These are phyloP conservation scores for Davidsoniella virescens DNA, from an alignment of 2,329 filamentous ascomycete species.

Conservation along the genomic window DNA sequence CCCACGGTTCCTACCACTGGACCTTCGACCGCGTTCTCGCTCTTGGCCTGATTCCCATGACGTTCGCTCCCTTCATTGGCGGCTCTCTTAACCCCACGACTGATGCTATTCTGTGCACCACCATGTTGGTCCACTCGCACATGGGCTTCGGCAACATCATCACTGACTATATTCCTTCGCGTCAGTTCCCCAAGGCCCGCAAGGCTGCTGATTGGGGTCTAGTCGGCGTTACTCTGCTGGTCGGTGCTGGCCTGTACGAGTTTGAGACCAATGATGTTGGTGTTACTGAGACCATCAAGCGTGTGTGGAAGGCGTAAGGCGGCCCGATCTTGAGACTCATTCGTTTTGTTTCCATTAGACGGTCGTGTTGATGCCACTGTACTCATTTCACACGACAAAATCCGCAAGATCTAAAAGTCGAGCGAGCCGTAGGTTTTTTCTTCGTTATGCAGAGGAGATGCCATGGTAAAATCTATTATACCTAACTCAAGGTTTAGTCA, in stretches of 20 bases:
- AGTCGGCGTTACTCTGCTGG: conserved; percentile 60
- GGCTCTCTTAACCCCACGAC: conserved; percentile 78
- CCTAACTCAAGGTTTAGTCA: too few species aligned
- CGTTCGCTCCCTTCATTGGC: conserved; percentile 78
- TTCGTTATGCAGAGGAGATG: too few species aligned
- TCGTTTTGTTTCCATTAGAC: too few species aligned
- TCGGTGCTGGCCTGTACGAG: conserved; percentile 84
- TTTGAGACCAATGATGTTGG: conserved; percentile 99
- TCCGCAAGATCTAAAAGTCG: too few species aligned
- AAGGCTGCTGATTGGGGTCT: conserved; percentile 61
- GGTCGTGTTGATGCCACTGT: too few species aligned
- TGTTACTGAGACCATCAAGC: conserved; percentile 73
- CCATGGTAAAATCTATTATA: too few species aligned
- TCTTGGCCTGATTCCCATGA: conserved; percentile 68
- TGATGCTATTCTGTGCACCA: conserved; percentile 71
- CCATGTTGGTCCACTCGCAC: conserved; percentile 83
- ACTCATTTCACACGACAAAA: too few species aligned
- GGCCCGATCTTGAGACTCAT: too few species aligned
- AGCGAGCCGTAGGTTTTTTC: too few species aligned
- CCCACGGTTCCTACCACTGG: conserved; percentile 97
- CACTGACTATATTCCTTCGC: conserved; percentile 75
- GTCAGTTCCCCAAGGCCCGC: conserved; percentile 50
- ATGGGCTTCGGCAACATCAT: conserved; percentile 85
- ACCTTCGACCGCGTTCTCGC: conserved; percentile 80
- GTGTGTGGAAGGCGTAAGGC: conserved; percentile 67